Evolutionary conservation across 805 yeast genomes (phyloP).

Genomic region (Candida nitratophila): DNA sequence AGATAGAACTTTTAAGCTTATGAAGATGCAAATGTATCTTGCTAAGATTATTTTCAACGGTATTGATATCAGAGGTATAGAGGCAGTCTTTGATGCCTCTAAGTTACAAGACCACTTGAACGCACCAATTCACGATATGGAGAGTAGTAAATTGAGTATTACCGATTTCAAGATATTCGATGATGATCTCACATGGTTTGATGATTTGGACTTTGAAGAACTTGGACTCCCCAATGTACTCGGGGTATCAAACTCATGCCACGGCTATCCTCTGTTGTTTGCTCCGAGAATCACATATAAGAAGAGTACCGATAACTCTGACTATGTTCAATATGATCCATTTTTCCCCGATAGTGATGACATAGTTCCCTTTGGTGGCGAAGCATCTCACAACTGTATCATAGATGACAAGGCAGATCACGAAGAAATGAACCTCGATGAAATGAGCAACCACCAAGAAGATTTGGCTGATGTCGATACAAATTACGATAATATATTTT

Average conservation of each 20-base stretch:
- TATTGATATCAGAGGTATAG: slow-evolving; percentile 55
- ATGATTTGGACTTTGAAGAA: slow-evolving; percentile 54
- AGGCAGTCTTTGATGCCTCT: slow-evolving; percentile 31
- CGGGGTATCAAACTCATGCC: slow-evolving; percentile 31
- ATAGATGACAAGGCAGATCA: slow-evolving; percentile 20
- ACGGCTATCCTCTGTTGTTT: slow-evolving; percentile 55
- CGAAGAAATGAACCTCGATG: neutral
- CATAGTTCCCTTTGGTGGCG: slow-evolving; percentile 52
- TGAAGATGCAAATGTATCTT: slow-evolving; percentile 55
- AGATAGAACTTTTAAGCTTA: slow-evolving; percentile 37
- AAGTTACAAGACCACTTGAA: slow-evolving; percentile 5
- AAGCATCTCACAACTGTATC: slow-evolving; percentile 59
- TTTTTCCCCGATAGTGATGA: slow-evolving; percentile 33
- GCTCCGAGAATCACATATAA: slow-evolving; percentile 70
- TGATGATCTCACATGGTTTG: slow-evolving; percentile 54
- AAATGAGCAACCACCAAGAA: slow-evolving; percentile 2
- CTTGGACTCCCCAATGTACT: slow-evolving; percentile 36
- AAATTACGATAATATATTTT: slow-evolving; percentile 58
- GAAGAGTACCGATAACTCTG: slow-evolving; percentile 43
- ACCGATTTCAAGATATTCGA: slow-evolving; percentile 36
- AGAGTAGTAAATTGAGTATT: neutral
- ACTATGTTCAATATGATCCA: slow-evolving; percentile 15
- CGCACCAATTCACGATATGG: neutral
- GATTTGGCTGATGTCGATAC: slow-evolving; percentile 4
- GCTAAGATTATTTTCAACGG: slow-evolving; percentile 50